Base-by-base conservation (phyloP, 176 grass and related monocot species). In the Cenchrus americanus region DNA sequence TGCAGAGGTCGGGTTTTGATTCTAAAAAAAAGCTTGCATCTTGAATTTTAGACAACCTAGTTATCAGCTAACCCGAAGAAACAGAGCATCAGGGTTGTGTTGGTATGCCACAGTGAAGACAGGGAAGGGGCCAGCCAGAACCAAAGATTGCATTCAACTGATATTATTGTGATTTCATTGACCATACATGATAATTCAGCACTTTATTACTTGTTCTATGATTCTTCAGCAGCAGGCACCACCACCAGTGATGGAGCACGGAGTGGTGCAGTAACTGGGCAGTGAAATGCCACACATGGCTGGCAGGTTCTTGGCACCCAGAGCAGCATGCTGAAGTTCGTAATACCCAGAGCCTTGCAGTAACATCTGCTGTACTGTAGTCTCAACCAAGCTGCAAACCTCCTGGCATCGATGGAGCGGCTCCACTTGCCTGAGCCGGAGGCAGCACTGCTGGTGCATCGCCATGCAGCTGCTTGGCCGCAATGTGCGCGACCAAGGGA, bases 371-470 rank as follows among this genome's bases (percentile, higher is more conserved):
- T 53, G 43, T 6, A 53, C 32, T 49, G 54, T 51, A 11, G 30
- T 15, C 30, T 42, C 27, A 23, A 73, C 78, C 48, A 17, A 21
- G 30, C 21, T 12, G 30, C 22, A 68, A 12, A 68, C 40, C 19
- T n/a, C 78, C 48, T 80, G 63, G 3, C 40, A 22, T 0, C 48
- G 63, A 21, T 80, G 21, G 19, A 24, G 78, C 2, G 78, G 78
- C 78, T 68, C 78, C 19, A 80, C 78, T 18, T 80, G 62, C 63
- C 65, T 80, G 48, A 80, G 6, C 78, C 53, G 78, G 12, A 55
- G 63, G 63, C 78, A 80, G 32, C 78, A 80, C 78, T 53, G 34
- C 48, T 52, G 27, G 10, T 49, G 63, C 48, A 80, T 21, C 49
- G n/a, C 30, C 30, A 17, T 19, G 63, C 78, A 80, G 9, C n/a